Evolutionary conservation across 306 rosid genomes (phyloP), one percentile per base, ranked within the genome.

Genomic region (Neltuma alba): DNA sequence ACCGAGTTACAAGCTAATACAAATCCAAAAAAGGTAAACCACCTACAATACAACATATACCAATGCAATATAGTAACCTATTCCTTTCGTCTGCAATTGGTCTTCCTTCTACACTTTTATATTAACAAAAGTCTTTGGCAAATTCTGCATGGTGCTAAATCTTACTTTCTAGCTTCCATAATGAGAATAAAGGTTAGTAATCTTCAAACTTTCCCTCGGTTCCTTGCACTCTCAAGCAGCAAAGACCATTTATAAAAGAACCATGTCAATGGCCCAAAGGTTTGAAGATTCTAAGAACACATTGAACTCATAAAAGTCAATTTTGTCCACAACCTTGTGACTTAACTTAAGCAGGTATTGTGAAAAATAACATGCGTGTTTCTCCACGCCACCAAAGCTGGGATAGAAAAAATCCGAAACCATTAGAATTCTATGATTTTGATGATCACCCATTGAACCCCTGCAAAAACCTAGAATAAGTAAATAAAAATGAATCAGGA

Each of bases 351-450:
- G 84, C 76, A 94, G 85, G 80, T 97, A 94, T 42, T 91, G 93
- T 4, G 98, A 90, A 74, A 94, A 93, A 83, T 84, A 91, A 81
- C 92, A 94, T 20, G 91, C 87, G 81, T 94, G 97, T 65, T 85
- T 92, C 88, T 94, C 97, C 34, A 94, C 97, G 11, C 98, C 97
- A 57, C 98, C 98, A 74, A 94, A 92, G 67, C 88, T 94, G 72
- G 97, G 98, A 86, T 92, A 94, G 91, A 94, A 94, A 79, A 92
- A 94, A 87, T 94, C 98, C 4, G 96, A 94, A 73, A 89, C 96
- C 98, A 94, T 92, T 54, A 94, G 54, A 73, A 92, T 87, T 77
- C 87, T 86, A 76, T 89, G 94, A 85, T 82, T 87, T 84, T 60
- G 81, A 52, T 48, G 79, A 82, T 90, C 85, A 28, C 79, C 88